These are phyloP conservation scores for Leishmania major DNA, from an alignment of 208 protist genomes.

Conservation along the genomic window DNA sequence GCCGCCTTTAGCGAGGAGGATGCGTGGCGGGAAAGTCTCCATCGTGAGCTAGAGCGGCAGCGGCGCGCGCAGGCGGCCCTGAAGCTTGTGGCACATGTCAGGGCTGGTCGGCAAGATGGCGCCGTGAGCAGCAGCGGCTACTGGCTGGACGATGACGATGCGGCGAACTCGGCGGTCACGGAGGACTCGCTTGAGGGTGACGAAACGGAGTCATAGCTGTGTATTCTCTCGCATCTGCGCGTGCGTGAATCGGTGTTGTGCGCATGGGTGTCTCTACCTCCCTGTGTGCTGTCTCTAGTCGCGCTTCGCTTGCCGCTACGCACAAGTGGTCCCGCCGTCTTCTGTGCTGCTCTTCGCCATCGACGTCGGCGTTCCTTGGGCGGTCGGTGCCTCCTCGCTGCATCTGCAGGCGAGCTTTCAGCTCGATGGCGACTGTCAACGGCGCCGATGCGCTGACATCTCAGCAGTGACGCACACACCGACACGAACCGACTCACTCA, in stretches of 20 bases:
- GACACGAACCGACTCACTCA: neutral
- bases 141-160: conserved; percentile 20
- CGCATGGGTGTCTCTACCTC: neutral
- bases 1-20: conserved; percentile 31
- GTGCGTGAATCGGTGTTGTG: neutral
- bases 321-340: neutral
- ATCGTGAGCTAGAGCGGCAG: conserved; percentile 37
- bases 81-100: conserved; percentile 20
- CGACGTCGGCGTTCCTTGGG: neutral
- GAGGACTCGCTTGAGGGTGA: conserved; percentile 3
- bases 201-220: neutral
- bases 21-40: conserved; percentile 30
- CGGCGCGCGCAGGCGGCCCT: conserved; percentile 29
- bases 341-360: neutral
- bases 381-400: neutral
- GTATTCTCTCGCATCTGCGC: neutral
- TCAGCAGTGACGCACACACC: neutral
- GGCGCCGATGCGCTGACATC: neutral
- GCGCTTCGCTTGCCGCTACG: neutral
- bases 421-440: neutral
- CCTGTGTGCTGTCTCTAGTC: neutral
- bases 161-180: conserved; percentile 20
- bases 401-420: neutral
- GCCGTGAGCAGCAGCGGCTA: conserved; percentile 27
- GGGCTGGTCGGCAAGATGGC: conserved; percentile 6